Percentiles rank a stretch among this genome's conserved stretches.
phyloP scores from a whole-genome alignment of 73 alveolate genomes.

The Diophrys sp. region DNA sequence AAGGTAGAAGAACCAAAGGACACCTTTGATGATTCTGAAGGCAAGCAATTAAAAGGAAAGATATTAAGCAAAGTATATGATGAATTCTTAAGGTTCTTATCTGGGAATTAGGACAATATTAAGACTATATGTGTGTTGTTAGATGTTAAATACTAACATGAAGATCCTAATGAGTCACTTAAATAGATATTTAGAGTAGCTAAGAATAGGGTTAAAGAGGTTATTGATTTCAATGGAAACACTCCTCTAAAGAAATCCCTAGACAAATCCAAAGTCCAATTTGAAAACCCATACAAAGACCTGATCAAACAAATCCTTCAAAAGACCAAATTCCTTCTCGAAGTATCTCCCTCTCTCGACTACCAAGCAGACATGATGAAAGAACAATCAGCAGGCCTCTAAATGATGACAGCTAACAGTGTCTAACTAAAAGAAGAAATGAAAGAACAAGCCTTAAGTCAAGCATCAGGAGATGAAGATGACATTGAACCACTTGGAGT shows the following conservation, averaged over 20 bases:
- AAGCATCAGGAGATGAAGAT: constrained; percentile 18
- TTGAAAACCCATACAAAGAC: constrained; percentile 36
- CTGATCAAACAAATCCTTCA: constrained; percentile 31
- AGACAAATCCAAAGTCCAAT: constrained; percentile 13
- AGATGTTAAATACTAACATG: constrained; percentile 23
- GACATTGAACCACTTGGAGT: constrained; percentile 38
- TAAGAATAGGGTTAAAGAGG: constrained; percentile 15
- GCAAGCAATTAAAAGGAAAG: constrained; percentile 20
- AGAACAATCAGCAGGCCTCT: neutral
- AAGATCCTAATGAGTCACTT: constrained; percentile 47
- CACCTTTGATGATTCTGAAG: neutral
- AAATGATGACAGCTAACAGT: neutral
- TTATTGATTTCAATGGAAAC: constrained; percentile 53
- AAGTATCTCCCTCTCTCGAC: constrained; percentile 37
- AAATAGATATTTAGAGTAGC: constrained; percentile 35
- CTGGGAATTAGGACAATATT: constrained; percentile 37
- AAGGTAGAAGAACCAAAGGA: neutral
- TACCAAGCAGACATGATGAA: constrained; percentile 29
- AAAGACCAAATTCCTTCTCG: constrained; percentile 34
- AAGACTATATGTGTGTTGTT: constrained; percentile 38
- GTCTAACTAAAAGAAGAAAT: neutral
- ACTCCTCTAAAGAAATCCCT: constrained; percentile 4
- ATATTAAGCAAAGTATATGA: constrained; percentile 40
- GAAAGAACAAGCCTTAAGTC: neutral
- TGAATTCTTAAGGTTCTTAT: constrained; percentile 13